Base-by-base conservation (phyloP, 1,284 basidiomycete genomes). In the Butyriboletus appendiculatus region DNA sequence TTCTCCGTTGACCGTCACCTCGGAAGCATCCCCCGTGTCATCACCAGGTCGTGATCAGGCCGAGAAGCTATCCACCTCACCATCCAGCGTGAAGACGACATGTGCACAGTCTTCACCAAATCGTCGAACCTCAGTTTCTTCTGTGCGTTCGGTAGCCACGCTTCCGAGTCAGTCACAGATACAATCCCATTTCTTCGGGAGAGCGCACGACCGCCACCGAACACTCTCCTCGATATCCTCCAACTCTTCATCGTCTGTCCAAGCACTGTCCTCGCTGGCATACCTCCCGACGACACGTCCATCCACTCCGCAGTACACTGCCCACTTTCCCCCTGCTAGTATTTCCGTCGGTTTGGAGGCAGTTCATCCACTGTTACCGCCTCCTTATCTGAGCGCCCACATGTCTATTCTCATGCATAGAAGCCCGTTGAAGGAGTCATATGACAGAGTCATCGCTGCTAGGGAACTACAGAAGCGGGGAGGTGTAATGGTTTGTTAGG, bases 301-400 rank as follows among this genome's bases (percentile, higher is more conserved):
- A 16, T 71, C 85, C 40, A 75, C 80, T 15, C 77, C 84, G 2
- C 81, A 84, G 28, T 66, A 76, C 56, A 71, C 72, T 3, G 69
- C 71, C 16, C 68, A 75, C 56, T 88, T 89, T 69, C 85, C 88
- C 15, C 76, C 80, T 1, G 68, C 74, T 20, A 82, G 81, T 56
- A 74, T 79, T 22, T 75, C 78, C 45, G 70, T 73, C 20, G 75
- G 79, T 50, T 68, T 81, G 24, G 85, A 88, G 63, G 73, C 70
- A 28, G 79, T 85, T 10, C 88, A 90, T 62, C 80, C 85, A 2
- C 72, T 89, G 20, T 73, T 90, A 14, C 88, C 88, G 0, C 78
- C 80, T 10, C 87, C 87, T 41, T 89, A 88, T 65, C 67, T 87
- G 56, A 80, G 75, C 58, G 80, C 84, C 50, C 88, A 91, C 58